A percentile compares a stretch with the other conserved stretches of the same genome.
These are phyloP conservation scores for Vigna reflexopilosa DNA, from an alignment of 306 rosid genomes.

Conservation along the genomic window DNA sequence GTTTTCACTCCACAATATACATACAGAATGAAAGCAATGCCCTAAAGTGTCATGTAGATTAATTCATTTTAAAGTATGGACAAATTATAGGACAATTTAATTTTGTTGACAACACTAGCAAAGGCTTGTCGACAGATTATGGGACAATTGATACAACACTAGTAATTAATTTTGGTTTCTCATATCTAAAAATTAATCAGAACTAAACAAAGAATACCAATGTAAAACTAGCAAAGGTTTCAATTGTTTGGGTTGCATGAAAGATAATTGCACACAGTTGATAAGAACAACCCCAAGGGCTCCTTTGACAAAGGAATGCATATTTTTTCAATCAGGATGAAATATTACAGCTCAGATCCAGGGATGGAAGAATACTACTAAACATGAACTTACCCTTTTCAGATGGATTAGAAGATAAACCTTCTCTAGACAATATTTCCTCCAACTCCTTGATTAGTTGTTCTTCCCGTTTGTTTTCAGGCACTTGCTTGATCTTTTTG, in stretches of 20 bases:
- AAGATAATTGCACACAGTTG: conserved; percentile 21
- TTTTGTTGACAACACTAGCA: too few species aligned
- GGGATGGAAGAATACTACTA: conserved; percentile 26
- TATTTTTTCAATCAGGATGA: conserved; percentile 41
- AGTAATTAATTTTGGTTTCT: conserved; percentile 17
- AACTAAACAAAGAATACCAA: conserved; percentile 18
- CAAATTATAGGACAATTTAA: neutral
- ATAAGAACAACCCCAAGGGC: conserved; percentile 29
- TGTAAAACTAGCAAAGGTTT: conserved; percentile 33
- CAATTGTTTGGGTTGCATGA: conserved; percentile 1
- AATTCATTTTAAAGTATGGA: neutral
- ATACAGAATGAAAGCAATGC: conserved; percentile 20
- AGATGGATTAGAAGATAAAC: conserved; percentile 80
- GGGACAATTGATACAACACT: neutral
- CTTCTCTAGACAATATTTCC: conserved; percentile 88
- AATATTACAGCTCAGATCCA: conserved; percentile 34
- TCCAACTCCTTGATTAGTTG: conserved; percentile 82
- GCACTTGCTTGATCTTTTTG: conserved; percentile 87
- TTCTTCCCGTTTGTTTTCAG: conserved; percentile 85
- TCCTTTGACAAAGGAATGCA: conserved; percentile 19
- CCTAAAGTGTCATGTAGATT: neutral
- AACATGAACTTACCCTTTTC: conserved; percentile 76
- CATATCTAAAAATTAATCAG: neutral
- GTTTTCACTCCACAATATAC: conserved; percentile 9
- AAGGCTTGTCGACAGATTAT: too few species aligned